phyloP scores from a whole-genome alignment of 2,329 filamentous ascomycete genomes.

The Emmonsia crescens region DNA sequence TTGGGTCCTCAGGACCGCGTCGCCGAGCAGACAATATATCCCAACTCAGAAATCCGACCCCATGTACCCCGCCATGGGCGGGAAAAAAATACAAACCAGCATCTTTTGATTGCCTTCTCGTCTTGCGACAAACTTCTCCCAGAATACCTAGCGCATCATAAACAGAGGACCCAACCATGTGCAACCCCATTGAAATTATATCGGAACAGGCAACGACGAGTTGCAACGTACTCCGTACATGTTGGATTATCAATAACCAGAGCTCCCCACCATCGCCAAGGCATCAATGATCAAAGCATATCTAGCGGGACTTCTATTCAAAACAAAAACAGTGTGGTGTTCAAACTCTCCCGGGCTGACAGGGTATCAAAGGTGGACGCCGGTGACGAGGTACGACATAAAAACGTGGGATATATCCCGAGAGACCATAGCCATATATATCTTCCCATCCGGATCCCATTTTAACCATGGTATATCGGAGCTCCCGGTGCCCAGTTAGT shows the following conservation, averaged over 20 bases:
- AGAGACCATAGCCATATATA: background rate
- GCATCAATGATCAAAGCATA: background rate
- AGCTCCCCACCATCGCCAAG: background rate
- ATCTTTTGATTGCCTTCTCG: background rate
- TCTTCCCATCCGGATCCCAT: background rate
- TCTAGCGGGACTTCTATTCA: background rate
- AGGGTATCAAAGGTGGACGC: background rate
- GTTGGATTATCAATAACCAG: background rate
- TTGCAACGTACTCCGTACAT: background rate
- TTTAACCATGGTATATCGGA: slow-evolving; percentile 6
- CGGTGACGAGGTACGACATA: background rate
- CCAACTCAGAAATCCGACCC: background rate
- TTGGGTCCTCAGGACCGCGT: background rate
- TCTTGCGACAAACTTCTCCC: too few species aligned
- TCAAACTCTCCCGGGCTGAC: background rate
- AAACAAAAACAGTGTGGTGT: background rate
- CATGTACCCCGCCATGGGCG: background rate
- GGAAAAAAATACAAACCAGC: background rate
- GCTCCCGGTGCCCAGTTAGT: slow-evolving; percentile 4
- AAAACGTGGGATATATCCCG: background rate
- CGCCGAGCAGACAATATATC: background rate
- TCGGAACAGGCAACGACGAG: background rate
- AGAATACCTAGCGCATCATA: background rate
- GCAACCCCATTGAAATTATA: background rate
- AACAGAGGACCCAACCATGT: background rate